Percentiles rank a stretch among this genome's conserved stretches.
Conservation (phyloP, 23 red algal species). For the Agarophyton chilense region DNA sequence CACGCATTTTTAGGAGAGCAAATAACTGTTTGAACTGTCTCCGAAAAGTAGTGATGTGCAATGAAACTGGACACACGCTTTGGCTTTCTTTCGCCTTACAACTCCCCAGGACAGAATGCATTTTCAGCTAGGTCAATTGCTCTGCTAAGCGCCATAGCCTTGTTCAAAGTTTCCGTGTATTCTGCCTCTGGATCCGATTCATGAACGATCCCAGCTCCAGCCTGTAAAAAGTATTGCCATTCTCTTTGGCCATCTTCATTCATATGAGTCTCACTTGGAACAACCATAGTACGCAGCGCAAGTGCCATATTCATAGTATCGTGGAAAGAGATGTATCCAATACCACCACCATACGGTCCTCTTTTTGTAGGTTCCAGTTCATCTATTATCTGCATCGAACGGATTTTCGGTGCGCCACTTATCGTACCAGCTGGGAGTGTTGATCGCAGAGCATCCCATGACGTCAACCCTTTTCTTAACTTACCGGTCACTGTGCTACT, state of each 20-base stretch:
- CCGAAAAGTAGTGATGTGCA: too few species aligned
- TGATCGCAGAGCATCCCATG: conserved; percentile 94
- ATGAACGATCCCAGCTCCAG: conserved; percentile 94
- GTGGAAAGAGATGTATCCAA: conserved; percentile 95
- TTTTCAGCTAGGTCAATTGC: conserved; percentile 96
- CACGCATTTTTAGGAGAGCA: too few species aligned
- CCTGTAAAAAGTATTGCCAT: conserved; percentile 92
- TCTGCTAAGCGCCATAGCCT: conserved; percentile 89
- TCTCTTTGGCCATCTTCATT: conserved; percentile 21
- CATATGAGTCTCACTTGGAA: conserved; percentile 54
- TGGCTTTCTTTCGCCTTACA: not conserved
- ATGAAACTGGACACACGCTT: too few species aligned
- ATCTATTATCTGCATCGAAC: conserved; percentile 99
- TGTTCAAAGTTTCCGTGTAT: conserved; percentile 97
- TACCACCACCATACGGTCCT: conserved; percentile 99
- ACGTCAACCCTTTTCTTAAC: conserved; percentile 80
- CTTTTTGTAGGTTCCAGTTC: conserved; percentile 90
- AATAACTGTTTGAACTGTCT: too few species aligned
- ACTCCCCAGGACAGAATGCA: conserved; percentile 50
- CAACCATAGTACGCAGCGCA: conserved; percentile 96
- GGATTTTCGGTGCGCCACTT: conserved; percentile 95
- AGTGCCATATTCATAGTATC: conserved; percentile 99
- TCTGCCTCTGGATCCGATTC: conserved; percentile 94
- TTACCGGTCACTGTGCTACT: conserved; percentile 87
- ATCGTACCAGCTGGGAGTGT: conserved; percentile 96